Percentiles rank a stretch among this genome's conserved stretches.
Evolutionary conservation across 2,329 filamentous ascomycete genomes (phyloP).

Genomic region (Penicillium sp.): DNA sequence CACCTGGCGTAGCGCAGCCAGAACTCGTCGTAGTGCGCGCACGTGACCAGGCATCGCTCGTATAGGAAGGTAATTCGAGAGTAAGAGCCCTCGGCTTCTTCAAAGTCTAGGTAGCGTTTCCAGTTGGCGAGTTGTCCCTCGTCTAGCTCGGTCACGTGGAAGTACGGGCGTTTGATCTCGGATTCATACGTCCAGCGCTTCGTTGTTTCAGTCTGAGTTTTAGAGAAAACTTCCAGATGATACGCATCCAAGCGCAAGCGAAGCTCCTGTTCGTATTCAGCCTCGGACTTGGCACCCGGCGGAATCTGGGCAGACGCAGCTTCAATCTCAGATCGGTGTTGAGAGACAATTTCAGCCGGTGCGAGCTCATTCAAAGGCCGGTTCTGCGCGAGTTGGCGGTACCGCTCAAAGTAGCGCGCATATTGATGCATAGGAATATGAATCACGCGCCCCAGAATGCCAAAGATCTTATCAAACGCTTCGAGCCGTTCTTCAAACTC

Average conservation of each 20-base stretch:
- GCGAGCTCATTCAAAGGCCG: conserved; percentile 71
- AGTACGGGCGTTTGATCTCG: conserved; percentile 93
- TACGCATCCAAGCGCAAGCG: conserved; percentile 73
- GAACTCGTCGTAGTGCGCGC: conserved; percentile 93
- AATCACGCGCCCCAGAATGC: conserved; percentile 75
- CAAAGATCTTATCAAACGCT: conserved; percentile 77
- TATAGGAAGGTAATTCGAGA: conserved; percentile 76
- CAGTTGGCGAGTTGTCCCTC: conserved; percentile 81
- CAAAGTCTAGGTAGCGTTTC: conserved; percentile 95
- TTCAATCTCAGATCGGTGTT: conserved; percentile 69
- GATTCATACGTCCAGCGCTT: conserved; percentile 95
- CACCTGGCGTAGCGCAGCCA: conserved; percentile 96
- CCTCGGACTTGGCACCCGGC: conserved; percentile 56
- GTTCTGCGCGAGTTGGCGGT: conserved; percentile 69
- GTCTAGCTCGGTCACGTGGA: conserved; percentile 91
- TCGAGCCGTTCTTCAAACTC: conserved; percentile 94
- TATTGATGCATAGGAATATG: conserved; percentile 95
- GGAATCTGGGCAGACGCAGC: conserved; percentile 41
- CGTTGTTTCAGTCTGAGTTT: conserved; percentile 80
- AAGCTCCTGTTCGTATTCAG: conserved; percentile 79
- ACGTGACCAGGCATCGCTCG: conserved; percentile 88
- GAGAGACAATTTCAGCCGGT: conserved; percentile 61
- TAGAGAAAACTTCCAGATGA: conserved; percentile 75
- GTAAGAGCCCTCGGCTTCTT: conserved; percentile 79
- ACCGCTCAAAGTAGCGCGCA: conserved; percentile 88